Evolutionary conservation across 2,329 filamentous ascomycete species (phyloP).

Genomic region (Pestalotiopsis sp.): DNA sequence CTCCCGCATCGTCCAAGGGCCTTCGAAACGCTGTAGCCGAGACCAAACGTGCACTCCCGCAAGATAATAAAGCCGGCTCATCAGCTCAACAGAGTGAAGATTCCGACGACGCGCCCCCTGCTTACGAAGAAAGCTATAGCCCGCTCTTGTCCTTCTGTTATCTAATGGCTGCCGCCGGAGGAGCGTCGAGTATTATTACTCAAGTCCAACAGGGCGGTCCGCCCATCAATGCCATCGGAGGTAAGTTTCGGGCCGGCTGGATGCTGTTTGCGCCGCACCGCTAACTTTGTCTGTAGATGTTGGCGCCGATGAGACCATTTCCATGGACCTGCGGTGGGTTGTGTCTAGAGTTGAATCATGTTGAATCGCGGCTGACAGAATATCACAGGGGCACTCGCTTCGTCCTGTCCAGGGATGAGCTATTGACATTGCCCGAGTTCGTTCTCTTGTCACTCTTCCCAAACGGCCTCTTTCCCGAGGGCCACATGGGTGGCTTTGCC

Average conservation of each 20-base stretch:
- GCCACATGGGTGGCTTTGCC: conserved; percentile 89
- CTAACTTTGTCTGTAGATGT: conserved; percentile 55
- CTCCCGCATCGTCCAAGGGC: conserved; percentile 34
- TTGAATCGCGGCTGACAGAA: not conserved
- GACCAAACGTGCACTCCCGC: conserved; percentile 82
- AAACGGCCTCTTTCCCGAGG: conserved; percentile 96
- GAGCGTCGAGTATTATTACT: conserved; percentile 97
- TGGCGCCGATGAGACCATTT: conserved; percentile 89
- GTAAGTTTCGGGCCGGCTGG: conserved; percentile 43
- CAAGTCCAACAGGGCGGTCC: conserved; percentile 95
- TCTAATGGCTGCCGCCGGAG: conserved; percentile 97
- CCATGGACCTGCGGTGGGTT: conserved; percentile 84
- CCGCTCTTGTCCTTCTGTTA: conserved; percentile 91
- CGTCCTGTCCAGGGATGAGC: conserved; percentile 89
- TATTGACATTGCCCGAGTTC: conserved; percentile 94
- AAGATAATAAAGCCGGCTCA: conserved; percentile 75
- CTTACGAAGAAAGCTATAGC: conserved; percentile 92
- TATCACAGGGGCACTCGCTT: conserved; percentile 79
- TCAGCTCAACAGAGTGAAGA: conserved; percentile 74
- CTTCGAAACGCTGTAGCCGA: conserved; percentile 62
- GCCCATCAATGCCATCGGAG: conserved; percentile 85
- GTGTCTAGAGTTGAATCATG: not conserved
- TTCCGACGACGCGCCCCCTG: conserved; percentile 82
- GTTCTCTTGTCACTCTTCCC: conserved; percentile 96
- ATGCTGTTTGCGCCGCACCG: conserved; percentile 6